Conservation (phyloP, 495 filamentous ascomycete genomes). For the Penicillium angulare region DNA sequence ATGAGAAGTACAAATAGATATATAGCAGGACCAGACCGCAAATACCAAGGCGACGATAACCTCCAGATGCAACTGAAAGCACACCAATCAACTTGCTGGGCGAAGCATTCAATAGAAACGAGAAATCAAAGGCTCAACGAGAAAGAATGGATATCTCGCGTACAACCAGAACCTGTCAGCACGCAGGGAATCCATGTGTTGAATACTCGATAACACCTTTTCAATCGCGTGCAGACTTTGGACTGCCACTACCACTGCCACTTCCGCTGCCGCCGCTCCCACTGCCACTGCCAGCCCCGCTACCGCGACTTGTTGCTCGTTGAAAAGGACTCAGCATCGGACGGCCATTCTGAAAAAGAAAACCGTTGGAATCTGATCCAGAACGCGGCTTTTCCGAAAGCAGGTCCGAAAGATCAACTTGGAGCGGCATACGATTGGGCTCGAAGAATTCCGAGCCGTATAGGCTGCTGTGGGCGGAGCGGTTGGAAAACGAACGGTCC, state of each 20-base stretch:
- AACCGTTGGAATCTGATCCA: constrained; percentile 35
- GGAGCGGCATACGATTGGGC: constrained; percentile 30
- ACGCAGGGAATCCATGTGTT: constrained; percentile 4
- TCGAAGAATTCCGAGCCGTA: constrained; percentile 44
- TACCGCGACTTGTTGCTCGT: constrained; percentile 42
- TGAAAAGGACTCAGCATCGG: constrained; percentile 42
- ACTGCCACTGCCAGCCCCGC: constrained; percentile 47
- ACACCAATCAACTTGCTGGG: background rate
- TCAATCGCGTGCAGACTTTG: constrained; percentile 38
- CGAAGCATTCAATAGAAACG: background rate
- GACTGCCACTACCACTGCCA: constrained; percentile 46
- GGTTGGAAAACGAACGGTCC: constrained; percentile 49
- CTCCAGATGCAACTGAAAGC: background rate
- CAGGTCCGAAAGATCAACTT: constrained; percentile 36
- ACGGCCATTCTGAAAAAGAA: constrained; percentile 27
- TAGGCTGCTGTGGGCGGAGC: constrained; percentile 42
- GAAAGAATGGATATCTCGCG: background rate
- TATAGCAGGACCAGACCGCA: no score
- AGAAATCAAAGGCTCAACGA: background rate
- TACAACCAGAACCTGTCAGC: constrained; percentile 1
- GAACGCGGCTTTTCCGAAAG: constrained; percentile 32
- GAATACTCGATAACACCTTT: constrained; percentile 3
- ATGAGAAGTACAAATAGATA: constrained; percentile 7
- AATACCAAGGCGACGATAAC: background rate
- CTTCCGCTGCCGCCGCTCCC: constrained; percentile 43